Conservation (phyloP, 2,329 filamentous ascomycete genomes). For the Colletotrichum sp. region DNA sequence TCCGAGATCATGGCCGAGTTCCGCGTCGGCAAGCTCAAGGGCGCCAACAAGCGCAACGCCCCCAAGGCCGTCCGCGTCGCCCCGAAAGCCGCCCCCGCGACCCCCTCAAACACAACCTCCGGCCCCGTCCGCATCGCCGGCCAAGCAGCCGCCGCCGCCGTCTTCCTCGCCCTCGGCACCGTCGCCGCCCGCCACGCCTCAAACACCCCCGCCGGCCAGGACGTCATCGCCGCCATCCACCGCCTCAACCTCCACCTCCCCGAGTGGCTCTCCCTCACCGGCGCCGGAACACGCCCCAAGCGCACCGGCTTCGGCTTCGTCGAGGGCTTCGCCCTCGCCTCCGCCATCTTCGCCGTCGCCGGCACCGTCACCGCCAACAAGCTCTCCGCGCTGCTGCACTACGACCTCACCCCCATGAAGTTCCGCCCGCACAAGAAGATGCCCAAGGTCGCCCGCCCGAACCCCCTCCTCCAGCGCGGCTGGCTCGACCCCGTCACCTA, state of each 20-base stretch:
- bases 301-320: conserved; percentile 35
- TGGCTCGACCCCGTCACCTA: conserved; percentile 56
- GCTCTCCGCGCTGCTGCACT: conserved; percentile 34
- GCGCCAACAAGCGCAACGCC: conserved; percentile 24
- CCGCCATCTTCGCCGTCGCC: conserved; percentile 34
- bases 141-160: conserved; percentile 21
- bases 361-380: conserved; percentile 33
- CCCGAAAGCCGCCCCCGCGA: conserved; percentile 3
- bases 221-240: conserved; percentile 18
- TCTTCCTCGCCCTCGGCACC: conserved; percentile 24
- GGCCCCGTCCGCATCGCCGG: conserved; percentile 10
- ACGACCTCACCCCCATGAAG: conserved; percentile 34
- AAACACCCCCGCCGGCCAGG: conserved; percentile 8
- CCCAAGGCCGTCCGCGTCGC: conserved; percentile 28
- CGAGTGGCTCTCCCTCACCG: background rate
- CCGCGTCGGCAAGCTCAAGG: conserved; percentile 41
- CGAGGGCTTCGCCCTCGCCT: conserved; percentile 40
- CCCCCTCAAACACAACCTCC: background rate
- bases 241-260: conserved; percentile 18
- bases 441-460: conserved; percentile 37
- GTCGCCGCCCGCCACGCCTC: conserved; percentile 25
- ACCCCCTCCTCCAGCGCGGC: conserved; percentile 45
- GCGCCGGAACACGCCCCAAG: background rate
- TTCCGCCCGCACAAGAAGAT: conserved; percentile 45
- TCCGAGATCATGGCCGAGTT: conserved; percentile 45